Evolutionary conservation across 805 yeast genomes (phyloP), one percentile per base, ranked within the genome.

Genomic region (Saccharomycopsis sp.): DNA sequence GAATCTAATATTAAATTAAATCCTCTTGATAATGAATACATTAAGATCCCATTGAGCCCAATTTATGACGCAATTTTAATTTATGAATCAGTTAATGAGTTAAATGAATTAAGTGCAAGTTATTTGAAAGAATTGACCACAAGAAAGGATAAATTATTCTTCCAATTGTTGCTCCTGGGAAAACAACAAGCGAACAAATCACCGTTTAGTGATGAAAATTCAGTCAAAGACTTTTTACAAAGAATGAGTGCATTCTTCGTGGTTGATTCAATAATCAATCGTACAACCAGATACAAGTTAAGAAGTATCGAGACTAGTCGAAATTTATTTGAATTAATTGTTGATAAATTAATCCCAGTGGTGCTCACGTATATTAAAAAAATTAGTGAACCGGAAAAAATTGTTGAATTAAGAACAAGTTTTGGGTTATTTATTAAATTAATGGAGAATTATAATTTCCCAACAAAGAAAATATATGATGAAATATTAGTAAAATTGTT

Each of bases 11-110:
- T 60, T 46, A 68, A 65, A 52, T 71, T 74, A 46, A 69, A 74
- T 53, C 69, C 80, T 2, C 62, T 81, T 40, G 65, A 69, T 5
- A 74, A 72, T 41, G 65, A 66, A 4, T 57, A 59, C n/a, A 53
- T 71, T 3, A 59, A 64, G 14, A 70, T 87, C 26, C 79, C 80
- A 45, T 61, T 89, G 46, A 72, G 78, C n/a, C 83, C 88, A 4
- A 67, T 90, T 23, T 85, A 78, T 60, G 96, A 90, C 62, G 79
- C 94, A 3, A 74, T 85, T 22, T 68, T 89, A 54, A 94, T 93
- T 1, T 89, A 81, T 57, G 76, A 81, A 47, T 79, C 88, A 3
- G 70, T 89, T 38, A 78, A 81, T 41, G 82, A 80, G 55, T 63
- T 71, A 14, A 78, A 74, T n/a, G 71, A 70, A 41, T 69, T 93